Evolutionary conservation across 192 early-diverging fungal species (phyloP).

Genomic region (Rhizoclosmatium globosum): DNA sequence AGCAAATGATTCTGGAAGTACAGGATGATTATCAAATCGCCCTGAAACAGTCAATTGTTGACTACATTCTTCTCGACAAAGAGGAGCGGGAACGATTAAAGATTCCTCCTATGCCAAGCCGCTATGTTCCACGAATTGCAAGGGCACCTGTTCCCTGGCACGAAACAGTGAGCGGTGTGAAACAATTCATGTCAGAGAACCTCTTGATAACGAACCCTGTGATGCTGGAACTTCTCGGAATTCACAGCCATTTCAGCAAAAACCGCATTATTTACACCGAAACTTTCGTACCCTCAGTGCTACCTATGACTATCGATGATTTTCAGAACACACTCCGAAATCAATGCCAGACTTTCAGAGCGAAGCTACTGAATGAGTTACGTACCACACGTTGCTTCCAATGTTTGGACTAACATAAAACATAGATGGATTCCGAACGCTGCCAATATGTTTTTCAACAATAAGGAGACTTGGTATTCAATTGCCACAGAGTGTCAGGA

Average conservation of each 20-base stretch:
- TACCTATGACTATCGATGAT: conserved; percentile 66
- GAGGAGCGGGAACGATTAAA: conserved; percentile 55
- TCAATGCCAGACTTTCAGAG: conserved; percentile 61
- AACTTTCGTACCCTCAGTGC: conserved; percentile 51
- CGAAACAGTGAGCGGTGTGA: conserved; percentile 42
- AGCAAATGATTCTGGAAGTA: conserved; percentile 52
- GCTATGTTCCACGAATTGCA: conserved; percentile 51
- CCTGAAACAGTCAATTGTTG: conserved; percentile 60
- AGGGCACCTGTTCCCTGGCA: conserved; percentile 73
- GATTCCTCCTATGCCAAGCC: conserved; percentile 51
- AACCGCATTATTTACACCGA: conserved; percentile 58
- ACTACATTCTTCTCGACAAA: conserved; percentile 67
- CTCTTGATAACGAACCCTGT: conserved; percentile 66
- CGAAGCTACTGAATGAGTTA: conserved; percentile 62
- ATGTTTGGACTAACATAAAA: conserved; percentile 1
- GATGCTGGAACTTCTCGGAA: conserved; percentile 56
- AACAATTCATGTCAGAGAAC: conserved; percentile 52
- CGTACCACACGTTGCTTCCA: conserved; percentile 3
- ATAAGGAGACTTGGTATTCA: conserved; percentile 65
- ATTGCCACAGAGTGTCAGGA: conserved; percentile 59
- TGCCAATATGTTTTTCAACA: conserved; percentile 63
- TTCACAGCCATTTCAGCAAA: conserved; percentile 52
- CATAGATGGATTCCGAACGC: conserved; percentile 68
- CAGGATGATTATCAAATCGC: conserved; percentile 50
- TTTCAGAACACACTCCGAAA: conserved; percentile 61